Percentiles rank a stretch among this genome's conserved stretches.
These are phyloP conservation scores for Yamadazyma laniorum DNA, from an alignment of 805 yeast genomes.

Conservation along the genomic window DNA sequence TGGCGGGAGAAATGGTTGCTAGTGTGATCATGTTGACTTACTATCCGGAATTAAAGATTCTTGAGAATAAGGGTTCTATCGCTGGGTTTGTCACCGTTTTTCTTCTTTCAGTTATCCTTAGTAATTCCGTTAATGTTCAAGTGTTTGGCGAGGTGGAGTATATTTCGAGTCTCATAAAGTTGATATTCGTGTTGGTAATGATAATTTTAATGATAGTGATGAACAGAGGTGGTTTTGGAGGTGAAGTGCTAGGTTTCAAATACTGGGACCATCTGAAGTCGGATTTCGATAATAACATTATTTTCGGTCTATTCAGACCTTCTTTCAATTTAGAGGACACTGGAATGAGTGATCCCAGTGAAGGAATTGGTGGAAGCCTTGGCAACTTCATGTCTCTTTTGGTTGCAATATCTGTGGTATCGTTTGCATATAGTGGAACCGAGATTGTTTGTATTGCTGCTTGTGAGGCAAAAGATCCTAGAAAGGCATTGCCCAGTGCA, in stretches of 20 bases:
- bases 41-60: constrained; percentile 54
- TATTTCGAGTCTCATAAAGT: constrained; percentile 55
- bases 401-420: constrained; percentile 60
- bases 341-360: constrained; percentile 41
- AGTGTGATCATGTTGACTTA: constrained; percentile 73
- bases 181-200: constrained; percentile 49
- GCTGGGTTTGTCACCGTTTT: constrained; percentile 69
- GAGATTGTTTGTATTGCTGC: constrained; percentile 83
- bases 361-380: constrained; percentile 58
- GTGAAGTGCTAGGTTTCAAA: constrained; percentile 55
- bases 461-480: constrained; percentile 80
- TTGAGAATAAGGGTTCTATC: constrained; percentile 42
- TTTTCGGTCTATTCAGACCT: constrained; percentile 74
- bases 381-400: constrained; percentile 63
- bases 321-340: constrained; percentile 63
- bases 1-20: constrained; percentile 81
- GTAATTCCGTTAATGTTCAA: constrained; percentile 67
- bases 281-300: constrained; percentile 43
- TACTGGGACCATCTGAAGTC: constrained; percentile 64
- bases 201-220: constrained; percentile 64
- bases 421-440: constrained; percentile 79
- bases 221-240: constrained; percentile 56
- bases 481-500: constrained; percentile 73
- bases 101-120: constrained; percentile 40
- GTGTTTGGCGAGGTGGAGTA: constrained; percentile 76